Base-by-base conservation (phyloP, 495 filamentous ascomycete genomes). In the Neurospora sp. region DNA sequence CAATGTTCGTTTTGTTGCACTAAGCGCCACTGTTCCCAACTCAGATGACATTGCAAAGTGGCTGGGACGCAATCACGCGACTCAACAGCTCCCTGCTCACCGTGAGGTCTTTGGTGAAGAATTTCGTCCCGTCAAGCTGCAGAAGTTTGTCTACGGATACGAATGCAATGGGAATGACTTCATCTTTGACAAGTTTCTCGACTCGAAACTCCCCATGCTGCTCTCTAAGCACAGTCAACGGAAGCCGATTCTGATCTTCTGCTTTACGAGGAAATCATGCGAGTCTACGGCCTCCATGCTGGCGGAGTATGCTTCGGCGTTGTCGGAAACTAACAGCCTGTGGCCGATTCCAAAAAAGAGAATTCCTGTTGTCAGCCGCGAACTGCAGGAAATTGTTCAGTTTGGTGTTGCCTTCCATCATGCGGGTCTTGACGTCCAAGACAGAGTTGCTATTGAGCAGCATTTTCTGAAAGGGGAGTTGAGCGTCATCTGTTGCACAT, bases 221-320 rank as follows among this genome's bases (percentile, higher is more conserved):
- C 91, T 99, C 41, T 80, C 86, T 3, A 92, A 88, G 70, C 92
- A 96, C 81, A 91, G 92, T 0, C 85, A 89, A 20, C 85, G 85
- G 74, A 98, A 97, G 77, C 94, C 96, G 0, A 94, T 96, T 27
- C 92, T 99, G 86, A 83, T 99, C 5, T 99, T 99, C 79, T 98
- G 96, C 78, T 92, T 91, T 78, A 97, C 94, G 0, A 84, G 94
- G 44, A 92, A 91, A 72, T 93, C 93, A 3, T 90, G 92, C 61
- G 88, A 92, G 39, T 80, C 79, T 27, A 98, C 96, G 5, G 94
- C 96, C 18, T 89, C 89, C 59, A 78, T 89, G 69, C 87, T 99
- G 40, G 88, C 90, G 20, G 87, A 89, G 68, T 85, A 88, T 77
- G 96, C 91, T 88, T 82, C 84, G 8, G 83, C 79, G 71, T 88